Base-by-base conservation (phyloP, 1,284 basidiomycete species). In the Pseudozyma hubeiensis region DNA sequence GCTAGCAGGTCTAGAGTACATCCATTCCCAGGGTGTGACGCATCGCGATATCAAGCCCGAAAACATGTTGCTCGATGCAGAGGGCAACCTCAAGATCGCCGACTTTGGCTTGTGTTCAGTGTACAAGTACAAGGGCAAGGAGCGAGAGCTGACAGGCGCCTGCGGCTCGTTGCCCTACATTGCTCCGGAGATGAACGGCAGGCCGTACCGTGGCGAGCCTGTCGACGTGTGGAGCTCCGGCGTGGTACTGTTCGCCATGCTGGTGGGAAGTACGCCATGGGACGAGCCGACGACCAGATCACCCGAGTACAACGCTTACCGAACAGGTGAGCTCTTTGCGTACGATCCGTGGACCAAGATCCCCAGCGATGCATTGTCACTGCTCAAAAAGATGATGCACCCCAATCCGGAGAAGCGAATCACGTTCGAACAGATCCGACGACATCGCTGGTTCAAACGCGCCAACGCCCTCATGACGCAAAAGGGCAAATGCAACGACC, bases 211-310 rank as follows among this genome's bases (percentile, higher is more conserved):
- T 30, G 96, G 94, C 5, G 93, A 97, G 75, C 94, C 95, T 0
- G 90, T 98, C 40, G 96, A 99, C 84, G 90, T 84, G 3, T 99
- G 96, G 96, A 94, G 93, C 1, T 89, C 93, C 54, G 97, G 97
- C 1, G 92, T 98, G n/a, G 96, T 99, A 39, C 87, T 99, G 0
- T 98, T 93, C 83, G 94, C 96, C 0, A 86, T 98, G 64, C 88
- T 99, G 0, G 91, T 90, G 5, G 96, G 96, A 53, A 98, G 97
- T 83, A 98, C 96, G 0, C 97, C 96, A 1, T 99, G 96, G 96
- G 96, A 98, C 81, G 92, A 97, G 82, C 94, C 96, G 4, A 94
- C 94, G 0, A 82, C 85, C 0, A 87, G 88, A 19, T 93, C 92
- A 68, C 88, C 89, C 2, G 96, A 99, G 85, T 99, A 90, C 83